Percentiles rank a stretch among this genome's conserved stretches.
Evolutionary conservation across 2,329 filamentous ascomycete species (phyloP).

Genomic region (Fusarium incarnatum): DNA sequence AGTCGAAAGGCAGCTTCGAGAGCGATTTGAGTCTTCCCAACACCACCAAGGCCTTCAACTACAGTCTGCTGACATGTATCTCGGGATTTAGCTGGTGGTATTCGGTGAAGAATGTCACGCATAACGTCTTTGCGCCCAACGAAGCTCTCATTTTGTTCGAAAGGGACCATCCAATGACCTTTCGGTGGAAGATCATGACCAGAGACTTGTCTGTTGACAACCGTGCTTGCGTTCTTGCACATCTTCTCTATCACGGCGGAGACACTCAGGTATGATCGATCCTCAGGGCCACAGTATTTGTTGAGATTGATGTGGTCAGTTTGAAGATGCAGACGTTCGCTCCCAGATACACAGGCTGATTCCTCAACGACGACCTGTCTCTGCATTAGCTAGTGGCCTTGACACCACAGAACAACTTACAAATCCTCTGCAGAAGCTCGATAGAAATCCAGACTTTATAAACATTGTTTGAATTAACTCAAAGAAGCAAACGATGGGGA

Average conservation of each 20-base stretch:
- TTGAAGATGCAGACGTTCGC: neutral
- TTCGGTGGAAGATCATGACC: neutral
- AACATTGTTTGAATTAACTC: neutral
- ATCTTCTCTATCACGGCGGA: neutral
- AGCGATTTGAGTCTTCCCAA: neutral
- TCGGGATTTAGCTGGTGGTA: accelerated
- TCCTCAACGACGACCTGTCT: neutral
- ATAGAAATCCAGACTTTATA: neutral
- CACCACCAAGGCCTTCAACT: neutral
- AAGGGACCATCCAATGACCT: neutral
- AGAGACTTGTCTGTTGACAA: too few relatives aligned
- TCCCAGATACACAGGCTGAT: neutral
- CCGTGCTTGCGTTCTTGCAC: neutral
- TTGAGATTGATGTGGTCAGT: neutral
- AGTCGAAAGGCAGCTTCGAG: neutral
- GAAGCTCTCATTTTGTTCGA: neutral
- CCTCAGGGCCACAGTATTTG: neutral
- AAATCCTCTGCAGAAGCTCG: neutral
- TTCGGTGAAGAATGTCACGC: neutral
- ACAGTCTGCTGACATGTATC: neutral
- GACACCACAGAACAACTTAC: neutral
- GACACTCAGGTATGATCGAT: neutral
- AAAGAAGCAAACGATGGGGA: neutral
- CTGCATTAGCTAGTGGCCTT: neutral
- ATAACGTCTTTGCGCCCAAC: neutral